A percentile compares a stretch with the other conserved stretches of the same genome.
These are phyloP conservation scores for Magnaporthiopsis incrustans DNA, from an alignment of 2,329 filamentous ascomycete genomes.

Conservation along the genomic window DNA sequence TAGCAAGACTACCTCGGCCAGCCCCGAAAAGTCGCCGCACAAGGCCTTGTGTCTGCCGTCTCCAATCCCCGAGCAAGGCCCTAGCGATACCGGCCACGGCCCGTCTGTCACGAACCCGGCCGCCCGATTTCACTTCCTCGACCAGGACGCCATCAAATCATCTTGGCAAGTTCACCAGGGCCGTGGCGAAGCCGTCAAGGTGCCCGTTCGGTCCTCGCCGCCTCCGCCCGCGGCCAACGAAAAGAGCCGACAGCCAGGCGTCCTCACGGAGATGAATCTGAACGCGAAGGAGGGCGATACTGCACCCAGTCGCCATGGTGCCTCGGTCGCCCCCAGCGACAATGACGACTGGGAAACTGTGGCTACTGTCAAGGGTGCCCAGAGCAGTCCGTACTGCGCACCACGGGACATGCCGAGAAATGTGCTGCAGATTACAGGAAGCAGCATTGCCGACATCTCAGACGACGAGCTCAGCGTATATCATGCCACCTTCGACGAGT, in stretches of 20 bases:
- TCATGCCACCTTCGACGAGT: conserved; percentile 13
- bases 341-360: conserved; percentile 33
- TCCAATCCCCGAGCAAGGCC: conserved; percentile 11
- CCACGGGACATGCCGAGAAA: background rate
- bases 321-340: conserved; percentile 17
- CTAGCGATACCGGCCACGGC: background rate
- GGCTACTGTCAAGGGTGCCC: conserved; percentile 17
- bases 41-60: conserved; percentile 12
- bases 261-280: conserved; percentile 5
- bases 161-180: conserved; percentile 1
- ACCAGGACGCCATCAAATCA: conserved; percentile 3
- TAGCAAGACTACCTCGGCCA: conserved; percentile 17
- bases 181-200: conserved; percentile 1
- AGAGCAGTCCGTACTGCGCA: conserved; percentile 10
- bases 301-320: background rate
- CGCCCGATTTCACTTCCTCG: background rate
- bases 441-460: conserved; percentile 38
- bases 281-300: background rate
- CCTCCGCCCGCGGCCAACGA: conserved; percentile 1
- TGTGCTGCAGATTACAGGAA: conserved; percentile 20
- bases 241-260: background rate
- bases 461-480: conserved; percentile 20
- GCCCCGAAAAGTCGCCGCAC: conserved; percentile 21
- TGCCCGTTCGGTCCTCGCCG: background rate
- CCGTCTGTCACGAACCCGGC: background rate